phyloP scores from a whole-genome alignment of 345 rosid genomes.

The Pistacia vera region DNA sequence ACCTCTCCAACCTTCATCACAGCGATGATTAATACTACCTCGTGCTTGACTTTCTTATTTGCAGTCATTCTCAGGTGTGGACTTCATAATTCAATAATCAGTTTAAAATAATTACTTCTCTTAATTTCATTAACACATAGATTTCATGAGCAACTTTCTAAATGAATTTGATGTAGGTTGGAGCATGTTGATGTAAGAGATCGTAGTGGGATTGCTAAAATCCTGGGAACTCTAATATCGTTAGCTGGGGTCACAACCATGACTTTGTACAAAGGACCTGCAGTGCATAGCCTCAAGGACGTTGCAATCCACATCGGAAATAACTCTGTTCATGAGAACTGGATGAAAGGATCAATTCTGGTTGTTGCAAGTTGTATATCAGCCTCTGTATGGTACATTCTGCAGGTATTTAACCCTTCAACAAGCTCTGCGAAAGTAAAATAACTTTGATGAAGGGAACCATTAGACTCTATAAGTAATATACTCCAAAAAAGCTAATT shows the following conservation, averaged over 20 bases:
- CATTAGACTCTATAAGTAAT: no score
- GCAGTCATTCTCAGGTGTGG: slow-evolving; percentile 29
- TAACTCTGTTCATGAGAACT: slow-evolving; percentile 14
- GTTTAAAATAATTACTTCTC: neutral
- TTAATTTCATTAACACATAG: neutral
- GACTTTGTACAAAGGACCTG: slow-evolving; percentile 31
- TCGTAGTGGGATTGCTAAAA: slow-evolving; percentile 13
- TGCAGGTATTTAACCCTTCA: slow-evolving; percentile 30
- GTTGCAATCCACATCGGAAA: slow-evolving; percentile 24
- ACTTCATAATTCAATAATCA: neutral
- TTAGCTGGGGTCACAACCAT: slow-evolving; percentile 23
- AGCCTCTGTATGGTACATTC: slow-evolving; percentile 30
- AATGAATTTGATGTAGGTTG: neutral
- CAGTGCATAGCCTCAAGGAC: slow-evolving; percentile 20
- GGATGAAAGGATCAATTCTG: slow-evolving; percentile 36
- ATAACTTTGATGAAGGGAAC: no score
- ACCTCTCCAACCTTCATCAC: slow-evolving; percentile 34
- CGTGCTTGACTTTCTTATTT: slow-evolving; percentile 23
- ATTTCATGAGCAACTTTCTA: neutral
- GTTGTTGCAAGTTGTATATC: slow-evolving; percentile 23
- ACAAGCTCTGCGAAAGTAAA: neutral
- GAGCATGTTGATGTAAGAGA: slow-evolving; percentile 10
- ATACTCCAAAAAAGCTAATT: no score
- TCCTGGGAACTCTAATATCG: slow-evolving; percentile 14
- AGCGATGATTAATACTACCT: slow-evolving; percentile 29